Percentiles rank a stretch among this genome's conserved stretches.
Evolutionary conservation across 2,329 filamentous ascomycete genomes (phyloP).

Genomic region (Xylariales sp.): DNA sequence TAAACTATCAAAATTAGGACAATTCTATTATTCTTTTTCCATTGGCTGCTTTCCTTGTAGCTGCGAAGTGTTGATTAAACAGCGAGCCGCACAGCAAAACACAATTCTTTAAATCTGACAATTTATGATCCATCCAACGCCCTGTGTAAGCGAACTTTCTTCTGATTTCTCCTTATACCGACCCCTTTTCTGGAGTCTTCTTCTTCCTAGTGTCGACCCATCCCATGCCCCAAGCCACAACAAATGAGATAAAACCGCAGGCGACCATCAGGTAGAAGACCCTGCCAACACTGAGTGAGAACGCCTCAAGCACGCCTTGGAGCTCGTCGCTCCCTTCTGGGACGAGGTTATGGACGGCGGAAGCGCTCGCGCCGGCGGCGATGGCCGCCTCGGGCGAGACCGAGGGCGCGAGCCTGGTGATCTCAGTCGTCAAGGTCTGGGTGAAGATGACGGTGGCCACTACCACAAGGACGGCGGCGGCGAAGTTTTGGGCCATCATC

Average conservation of each 20-base stretch:
- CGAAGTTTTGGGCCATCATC: conserved; percentile 22
- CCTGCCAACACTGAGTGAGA: conserved; percentile 15
- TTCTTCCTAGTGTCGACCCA: conserved; percentile 16
- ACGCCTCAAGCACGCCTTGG: conserved; percentile 16
- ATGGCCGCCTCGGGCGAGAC: conserved; percentile 17
- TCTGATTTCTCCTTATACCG: too few species aligned
- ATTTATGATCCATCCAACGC: too few species aligned
- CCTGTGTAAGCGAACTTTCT: too few species aligned
- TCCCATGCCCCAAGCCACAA: conserved; percentile 21
- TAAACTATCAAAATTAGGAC: too few species aligned
- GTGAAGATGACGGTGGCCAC: conserved; percentile 23
- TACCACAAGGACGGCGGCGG: conserved; percentile 18
- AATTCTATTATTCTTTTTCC: too few species aligned
- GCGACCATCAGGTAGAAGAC: conserved; percentile 21
- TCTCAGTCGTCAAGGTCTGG: conserved; percentile 15
- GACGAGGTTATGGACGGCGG: conserved; percentile 19
- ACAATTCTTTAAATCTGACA: too few species aligned
- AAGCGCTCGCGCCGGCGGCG: conserved; percentile 20
- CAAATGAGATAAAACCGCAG: conserved; percentile 14
- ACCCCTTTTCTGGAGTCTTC: neutral
- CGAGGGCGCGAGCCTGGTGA: conserved; percentile 16
- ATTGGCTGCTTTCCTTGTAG: too few species aligned
- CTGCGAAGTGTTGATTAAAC: too few species aligned
- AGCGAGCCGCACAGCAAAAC: too few species aligned
- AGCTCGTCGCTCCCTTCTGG: conserved; percentile 19